phyloP scores from a whole-genome alignment of 768 basidiomycete species.

The Trametes coccinea region DNA sequence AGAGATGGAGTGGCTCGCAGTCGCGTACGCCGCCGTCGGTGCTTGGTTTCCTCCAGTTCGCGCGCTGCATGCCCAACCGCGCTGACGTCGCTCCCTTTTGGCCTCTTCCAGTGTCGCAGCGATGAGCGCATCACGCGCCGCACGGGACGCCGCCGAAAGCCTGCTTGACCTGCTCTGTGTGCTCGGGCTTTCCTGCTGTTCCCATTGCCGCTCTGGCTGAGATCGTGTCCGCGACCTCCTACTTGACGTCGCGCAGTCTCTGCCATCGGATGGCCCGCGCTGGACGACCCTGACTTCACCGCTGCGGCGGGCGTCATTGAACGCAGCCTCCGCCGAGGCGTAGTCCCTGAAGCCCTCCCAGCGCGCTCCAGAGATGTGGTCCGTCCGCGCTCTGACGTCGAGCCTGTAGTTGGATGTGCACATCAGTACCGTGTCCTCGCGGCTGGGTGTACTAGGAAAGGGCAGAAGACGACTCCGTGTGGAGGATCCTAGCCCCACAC shows the following conservation, averaged over 20 bases:
- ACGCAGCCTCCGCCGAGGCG: constrained; percentile 8
- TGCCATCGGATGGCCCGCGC: not conserved
- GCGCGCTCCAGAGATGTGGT: not conserved
- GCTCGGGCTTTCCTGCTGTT: not conserved
- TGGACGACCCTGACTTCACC: constrained; percentile 1
- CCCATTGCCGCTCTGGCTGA: not conserved
- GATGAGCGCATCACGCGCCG: not conserved
- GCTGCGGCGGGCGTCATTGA: not conserved
- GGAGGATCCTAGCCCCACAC: too few relatives aligned
- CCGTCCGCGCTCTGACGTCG: not conserved
- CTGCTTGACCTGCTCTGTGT: not conserved
- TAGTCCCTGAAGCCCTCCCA: constrained; percentile 11
- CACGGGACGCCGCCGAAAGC: not conserved
- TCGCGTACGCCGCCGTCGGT: too few relatives aligned
- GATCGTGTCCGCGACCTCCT: too few relatives aligned
- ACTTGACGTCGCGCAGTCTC: not conserved
- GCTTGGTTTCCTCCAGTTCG: not conserved
- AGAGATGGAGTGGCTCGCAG: too few relatives aligned
- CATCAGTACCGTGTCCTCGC: not conserved
- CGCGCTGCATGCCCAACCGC: not conserved
- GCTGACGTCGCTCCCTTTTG: not conserved
- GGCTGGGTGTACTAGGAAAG: too few relatives aligned
- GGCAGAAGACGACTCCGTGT: too few relatives aligned
- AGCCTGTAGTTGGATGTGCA: constrained; percentile 3
- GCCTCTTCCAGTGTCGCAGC: not conserved